Base-by-base conservation (phyloP, 2,329 filamentous ascomycete genomes). In the Metarhizium rileyi region DNA sequence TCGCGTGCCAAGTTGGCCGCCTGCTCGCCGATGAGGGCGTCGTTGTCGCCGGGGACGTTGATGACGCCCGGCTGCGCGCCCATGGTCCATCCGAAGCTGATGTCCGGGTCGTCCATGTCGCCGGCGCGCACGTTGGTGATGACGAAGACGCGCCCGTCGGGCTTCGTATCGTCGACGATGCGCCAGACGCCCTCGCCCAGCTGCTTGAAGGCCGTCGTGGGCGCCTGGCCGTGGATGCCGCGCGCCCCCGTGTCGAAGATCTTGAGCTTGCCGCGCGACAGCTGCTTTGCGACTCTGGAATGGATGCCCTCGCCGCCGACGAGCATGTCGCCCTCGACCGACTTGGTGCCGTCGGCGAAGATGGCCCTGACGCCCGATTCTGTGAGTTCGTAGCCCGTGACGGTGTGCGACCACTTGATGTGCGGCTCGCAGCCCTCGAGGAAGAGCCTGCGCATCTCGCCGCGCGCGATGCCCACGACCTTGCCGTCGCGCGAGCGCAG, bases 1-100 rank as follows among this genome's bases (percentile, higher is more conserved):
- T 62, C 58, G 60, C 75, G 77, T n/a, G 80, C 78, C 1, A 84
- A 71, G 4, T 76, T 68, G 0, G 81, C 80, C 0, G 80, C 80
- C 10, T 68, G 62, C 40, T 70, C 69, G 16, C 81, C 81, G 1
- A 80, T 69, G 30, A 83, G 75, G 4, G 73, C 64, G 61, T 76
- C 79, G 60, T 85, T 71, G 53, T 84, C 71, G 55, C 81, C 81
- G 0, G 80, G 80, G 0, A 77, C 67, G 1, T 64, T 61, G 52
- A 85, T 77, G 0, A 77, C 72, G 2, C 80, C 80, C 0, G 80
- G 79, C 18, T 73, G 64, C 5, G 71, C 80, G 4, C 66, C 70
- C 74, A 85, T 74, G 0, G 81, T 84, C 81, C 81, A 85, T 2
- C 81, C 81, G 52, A 84, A 81, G 22, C 76, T 50, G 2, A 80